phyloP scores from a whole-genome alignment of 2,329 filamentous ascomycete species.

The Colletotrichum sp. region DNA sequence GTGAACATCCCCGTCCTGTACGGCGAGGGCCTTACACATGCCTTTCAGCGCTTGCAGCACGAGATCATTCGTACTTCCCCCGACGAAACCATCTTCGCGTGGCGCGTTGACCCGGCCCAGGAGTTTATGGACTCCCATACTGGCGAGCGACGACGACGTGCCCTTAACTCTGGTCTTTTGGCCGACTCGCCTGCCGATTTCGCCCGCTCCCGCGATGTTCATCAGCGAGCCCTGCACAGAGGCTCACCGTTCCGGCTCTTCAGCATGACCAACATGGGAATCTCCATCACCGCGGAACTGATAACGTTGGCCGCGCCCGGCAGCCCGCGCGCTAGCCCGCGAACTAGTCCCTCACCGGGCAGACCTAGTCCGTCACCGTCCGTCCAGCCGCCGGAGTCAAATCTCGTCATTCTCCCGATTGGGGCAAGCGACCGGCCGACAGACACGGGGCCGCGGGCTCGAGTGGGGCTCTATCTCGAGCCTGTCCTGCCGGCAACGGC shows the following conservation, averaged over 20 bases:
- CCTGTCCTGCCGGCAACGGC: background rate
- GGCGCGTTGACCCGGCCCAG: background rate
- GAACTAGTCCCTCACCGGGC: background rate
- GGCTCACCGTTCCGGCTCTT: constrained; percentile 8
- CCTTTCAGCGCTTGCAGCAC: constrained; percentile 27
- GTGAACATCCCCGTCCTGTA: constrained; percentile 32
- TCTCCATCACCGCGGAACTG: constrained; percentile 5
- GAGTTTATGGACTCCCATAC: background rate
- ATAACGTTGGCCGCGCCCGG: background rate
- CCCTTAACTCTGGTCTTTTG: background rate
- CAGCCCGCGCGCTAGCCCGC: background rate
- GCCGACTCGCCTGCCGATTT: constrained; percentile 11
- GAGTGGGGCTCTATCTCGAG: constrained; percentile 12
- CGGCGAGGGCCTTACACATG: constrained; percentile 27
- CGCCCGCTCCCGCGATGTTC: constrained; percentile 1
- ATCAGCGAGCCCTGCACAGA: constrained; percentile 10
- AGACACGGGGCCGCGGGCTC: background rate
- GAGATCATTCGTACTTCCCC: constrained; percentile 11
- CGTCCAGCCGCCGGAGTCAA: background rate
- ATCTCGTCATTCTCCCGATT: background rate
- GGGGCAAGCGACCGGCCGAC: constrained; percentile 8
- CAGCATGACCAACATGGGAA: constrained; percentile 17
- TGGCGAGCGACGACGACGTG: background rate
- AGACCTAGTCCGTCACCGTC: background rate
- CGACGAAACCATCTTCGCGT: constrained; percentile 20